phyloP scores from a whole-genome alignment of 148 eudicot genomes.

The Diospyros lotus region DNA sequence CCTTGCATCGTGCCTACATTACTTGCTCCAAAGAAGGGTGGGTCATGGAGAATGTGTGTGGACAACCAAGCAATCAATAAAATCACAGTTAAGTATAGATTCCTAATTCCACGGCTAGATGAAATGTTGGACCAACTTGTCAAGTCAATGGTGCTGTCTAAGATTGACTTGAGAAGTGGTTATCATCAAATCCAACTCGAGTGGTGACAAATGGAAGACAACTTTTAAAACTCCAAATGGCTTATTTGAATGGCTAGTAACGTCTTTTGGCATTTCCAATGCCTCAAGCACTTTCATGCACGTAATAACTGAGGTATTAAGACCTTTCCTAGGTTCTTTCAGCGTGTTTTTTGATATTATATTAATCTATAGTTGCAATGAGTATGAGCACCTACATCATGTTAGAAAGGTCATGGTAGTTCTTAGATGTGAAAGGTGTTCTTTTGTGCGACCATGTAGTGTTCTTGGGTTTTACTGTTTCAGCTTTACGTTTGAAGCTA shows the following conservation, averaged over 20 bases:
- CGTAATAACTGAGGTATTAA: neutral
- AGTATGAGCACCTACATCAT: too few species aligned
- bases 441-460: too few species aligned
- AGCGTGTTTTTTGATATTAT: neutral
- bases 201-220: neutral
- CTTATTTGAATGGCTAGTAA: neutral
- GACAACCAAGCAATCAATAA: neutral
- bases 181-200: neutral
- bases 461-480: too few species aligned
- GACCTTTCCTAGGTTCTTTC: neutral
- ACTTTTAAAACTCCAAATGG: neutral
- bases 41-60: neutral
- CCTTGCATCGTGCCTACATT: neutral
- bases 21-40: neutral
- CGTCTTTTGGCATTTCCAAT: neutral
- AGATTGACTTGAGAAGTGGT: neutral
- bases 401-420: too few species aligned
- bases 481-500: too few species aligned
- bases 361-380: too few species aligned
- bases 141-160: neutral
- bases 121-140: neutral
- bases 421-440: too few species aligned
- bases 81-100: neutral
- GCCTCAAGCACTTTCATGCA: neutral
- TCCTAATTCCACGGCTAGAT: neutral